These are phyloP conservation scores for Diaporthe nobilis DNA, from an alignment of 2,329 filamentous ascomycete genomes.

Conservation along the genomic window DNA sequence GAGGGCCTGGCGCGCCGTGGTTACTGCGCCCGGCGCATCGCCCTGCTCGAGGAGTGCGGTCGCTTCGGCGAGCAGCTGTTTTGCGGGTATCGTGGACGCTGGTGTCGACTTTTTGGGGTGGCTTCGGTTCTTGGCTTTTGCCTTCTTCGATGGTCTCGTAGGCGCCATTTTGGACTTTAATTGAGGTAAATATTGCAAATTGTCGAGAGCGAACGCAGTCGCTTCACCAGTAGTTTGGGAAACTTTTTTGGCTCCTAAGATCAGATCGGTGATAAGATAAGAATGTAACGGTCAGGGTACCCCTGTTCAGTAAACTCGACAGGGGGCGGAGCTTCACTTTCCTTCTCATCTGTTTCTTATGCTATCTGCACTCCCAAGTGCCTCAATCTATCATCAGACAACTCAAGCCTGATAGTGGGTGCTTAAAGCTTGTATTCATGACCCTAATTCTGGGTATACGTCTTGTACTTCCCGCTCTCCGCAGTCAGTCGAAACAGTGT, in stretches of 20 bases:
- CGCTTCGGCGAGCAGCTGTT: conserved; percentile 51
- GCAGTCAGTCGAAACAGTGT: not conserved
- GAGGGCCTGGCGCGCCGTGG: conserved; percentile 58
- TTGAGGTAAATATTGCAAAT: not conserved
- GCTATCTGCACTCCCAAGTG: not conserved
- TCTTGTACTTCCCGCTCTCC: not conserved
- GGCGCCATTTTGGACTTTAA: conserved; percentile 41
- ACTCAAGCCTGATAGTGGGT: not conserved
- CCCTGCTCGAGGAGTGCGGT: conserved; percentile 53
- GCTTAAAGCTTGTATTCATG: not conserved
- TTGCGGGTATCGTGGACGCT: conserved; percentile 40
- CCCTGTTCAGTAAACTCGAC: not conserved
- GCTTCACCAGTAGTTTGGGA: conserved; percentile 3
- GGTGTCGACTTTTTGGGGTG: conserved; percentile 36
- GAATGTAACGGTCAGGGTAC: not conserved
- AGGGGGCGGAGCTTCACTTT: not conserved
- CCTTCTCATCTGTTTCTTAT: not conserved
- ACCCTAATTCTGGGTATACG: no score
- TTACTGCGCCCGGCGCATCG: conserved; percentile 49
- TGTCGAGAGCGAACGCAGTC: not conserved
- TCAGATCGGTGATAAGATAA: conserved; percentile 26
- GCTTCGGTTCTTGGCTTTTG: conserved; percentile 40
- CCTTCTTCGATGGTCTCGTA: conserved; percentile 43
- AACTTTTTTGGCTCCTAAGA: conserved; percentile 23
- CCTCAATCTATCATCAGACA: no score